These are phyloP conservation scores for Colletotrichum theobromicola DNA, from an alignment of 2,329 filamentous ascomycete genomes.

Conservation along the genomic window DNA sequence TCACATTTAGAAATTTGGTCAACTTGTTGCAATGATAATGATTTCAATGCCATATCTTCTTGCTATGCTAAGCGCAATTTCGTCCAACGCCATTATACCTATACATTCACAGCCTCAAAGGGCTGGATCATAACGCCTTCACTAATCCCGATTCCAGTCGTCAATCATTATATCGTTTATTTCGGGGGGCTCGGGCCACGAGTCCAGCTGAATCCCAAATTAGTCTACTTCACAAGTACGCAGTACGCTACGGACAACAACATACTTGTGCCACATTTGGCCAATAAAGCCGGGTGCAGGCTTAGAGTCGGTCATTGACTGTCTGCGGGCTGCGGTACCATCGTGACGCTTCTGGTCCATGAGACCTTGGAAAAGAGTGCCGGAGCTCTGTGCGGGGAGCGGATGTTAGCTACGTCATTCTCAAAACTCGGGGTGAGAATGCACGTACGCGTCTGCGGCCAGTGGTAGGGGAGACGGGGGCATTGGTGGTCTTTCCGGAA, in stretches of 20 bases:
- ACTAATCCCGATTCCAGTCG: neutral
- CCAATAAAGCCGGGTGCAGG: slow-evolving; percentile 54
- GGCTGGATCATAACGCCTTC: neutral
- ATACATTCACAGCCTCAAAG: neutral
- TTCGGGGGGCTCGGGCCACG: slow-evolving; percentile 32
- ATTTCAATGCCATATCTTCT: neutral
- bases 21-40: neutral
- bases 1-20: too few relatives aligned
- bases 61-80: neutral
- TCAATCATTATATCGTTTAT: slow-evolving; percentile 14
- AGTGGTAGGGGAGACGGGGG: neutral
- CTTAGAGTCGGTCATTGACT: slow-evolving; percentile 61
- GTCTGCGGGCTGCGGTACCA: slow-evolving; percentile 53
- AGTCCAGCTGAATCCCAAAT: slow-evolving; percentile 33
- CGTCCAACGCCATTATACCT: neutral
- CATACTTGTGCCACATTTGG: slow-evolving; percentile 63
- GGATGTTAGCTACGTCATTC: neutral
- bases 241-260: rapidly evolving
- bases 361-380: slow-evolving; percentile 57
- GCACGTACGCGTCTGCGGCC: slow-evolving; percentile 18
- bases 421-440: too few relatives aligned
- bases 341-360: slow-evolving; percentile 54
- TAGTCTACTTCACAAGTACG: neutral
- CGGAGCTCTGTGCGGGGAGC: slow-evolving; percentile 42
- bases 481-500: slow-evolving; percentile 13